Base-by-base conservation (phyloP, 495 filamentous ascomycete species). In the Hyaloscypha variabilis region DNA sequence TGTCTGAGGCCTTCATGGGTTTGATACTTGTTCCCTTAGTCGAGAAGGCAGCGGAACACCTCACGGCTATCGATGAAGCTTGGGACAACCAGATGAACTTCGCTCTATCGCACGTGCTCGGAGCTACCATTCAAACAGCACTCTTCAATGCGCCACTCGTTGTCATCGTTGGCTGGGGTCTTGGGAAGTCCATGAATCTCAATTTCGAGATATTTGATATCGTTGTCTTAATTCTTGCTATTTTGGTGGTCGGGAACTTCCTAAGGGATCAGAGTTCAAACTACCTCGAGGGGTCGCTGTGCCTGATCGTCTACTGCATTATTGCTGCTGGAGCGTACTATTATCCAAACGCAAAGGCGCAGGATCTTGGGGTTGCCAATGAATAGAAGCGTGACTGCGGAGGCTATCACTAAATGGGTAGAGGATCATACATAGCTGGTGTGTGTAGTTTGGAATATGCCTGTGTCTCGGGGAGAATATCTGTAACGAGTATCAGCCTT, bases 201-300 rank as follows among this genome's bases (percentile, higher is more conserved):
- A 87, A 92, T 70, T 97, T 97, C 71, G 91, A 96, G 70, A 81
- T 91, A 8, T 97, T 97, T 80, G 91, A 94, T 80, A 81, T 96
- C n/a, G 85, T 91, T 19, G 80, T 94, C 61, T 80, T 97, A n/a
- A 87, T 97, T 63, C 81, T 97, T 49, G 86, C 93, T 6, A 94
- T 96, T 71, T 76, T 97, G 53, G 92, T 96, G 0, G 90, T 94
- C 13, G 90, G 91, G 8, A 92, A 92, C 69, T 92, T 93, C 74
- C 74, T 94, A 51, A 81, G 90, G 21, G 91, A 94, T 75, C 86
- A 90, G 64, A 92, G 91, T 77, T 88, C 83, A 30, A 93, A 93
- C 67, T 95, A 91, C 65, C 78, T 95, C 11, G 91, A 95, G 76
- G 91, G 91, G 4, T 82, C 85, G 26, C 77, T 94, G 26, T 94